These are phyloP conservation scores for Backusella parvicylindrica DNA, from an alignment of 192 early-diverging fungal genomes.

Conservation along the genomic window DNA sequence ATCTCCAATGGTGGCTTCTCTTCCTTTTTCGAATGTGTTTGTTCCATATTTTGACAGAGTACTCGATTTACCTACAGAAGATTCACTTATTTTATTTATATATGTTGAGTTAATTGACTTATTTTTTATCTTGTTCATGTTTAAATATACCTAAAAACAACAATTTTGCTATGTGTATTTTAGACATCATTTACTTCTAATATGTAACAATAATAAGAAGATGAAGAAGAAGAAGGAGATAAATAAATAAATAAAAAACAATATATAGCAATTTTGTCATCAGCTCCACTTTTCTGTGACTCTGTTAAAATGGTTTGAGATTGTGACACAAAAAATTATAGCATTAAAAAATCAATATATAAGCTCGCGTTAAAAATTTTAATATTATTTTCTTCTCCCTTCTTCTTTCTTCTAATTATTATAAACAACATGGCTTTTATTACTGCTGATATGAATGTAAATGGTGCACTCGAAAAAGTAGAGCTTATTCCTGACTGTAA, in stretches of 20 bases:
- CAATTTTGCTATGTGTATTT: constrained; percentile 91
- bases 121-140: not conserved
- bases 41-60: constrained; percentile 90
- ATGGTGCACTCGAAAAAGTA: constrained; percentile 29
- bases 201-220: not conserved
- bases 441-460: constrained; percentile 37
- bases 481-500: constrained; percentile 44
- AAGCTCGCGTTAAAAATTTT: not conserved
- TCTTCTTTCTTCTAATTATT: not conserved
- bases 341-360: not conserved
- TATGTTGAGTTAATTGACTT: not conserved
- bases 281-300: not conserved
- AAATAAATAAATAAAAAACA: not conserved
- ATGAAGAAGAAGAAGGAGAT: not conserved
- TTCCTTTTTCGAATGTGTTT: constrained; percentile 92
- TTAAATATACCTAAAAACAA: constrained; percentile 71
- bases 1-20: constrained; percentile 95
- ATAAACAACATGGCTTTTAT: constrained; percentile 43
- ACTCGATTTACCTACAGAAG: constrained; percentile 94
- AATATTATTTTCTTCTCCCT: not conserved
- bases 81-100: constrained; percentile 52
- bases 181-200: constrained; percentile 19
- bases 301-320: not conserved
- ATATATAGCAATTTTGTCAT: not conserved
- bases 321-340: not conserved